Percentiles rank a stretch among this genome's conserved stretches.
phyloP scores from a whole-genome alignment of 2,329 filamentous ascomycete species.

The Dothideomycetidae sp. region DNA sequence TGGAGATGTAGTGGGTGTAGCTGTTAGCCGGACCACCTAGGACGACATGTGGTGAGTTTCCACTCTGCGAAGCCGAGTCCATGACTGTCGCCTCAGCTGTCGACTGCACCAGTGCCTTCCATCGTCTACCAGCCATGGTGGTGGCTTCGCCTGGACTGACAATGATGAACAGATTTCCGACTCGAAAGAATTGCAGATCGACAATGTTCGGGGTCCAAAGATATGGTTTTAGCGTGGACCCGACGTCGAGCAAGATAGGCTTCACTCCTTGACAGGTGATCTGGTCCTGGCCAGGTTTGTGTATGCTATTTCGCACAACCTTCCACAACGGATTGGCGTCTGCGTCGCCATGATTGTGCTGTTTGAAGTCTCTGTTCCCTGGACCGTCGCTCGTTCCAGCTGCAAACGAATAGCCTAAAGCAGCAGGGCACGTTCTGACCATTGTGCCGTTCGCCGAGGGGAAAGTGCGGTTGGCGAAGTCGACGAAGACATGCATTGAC shows the following conservation, averaged over 20 bases:
- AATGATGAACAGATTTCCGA: constrained; percentile 72
- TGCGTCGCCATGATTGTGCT: constrained; percentile 63
- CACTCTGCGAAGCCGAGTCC: constrained; percentile 34
- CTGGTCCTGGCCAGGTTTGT: constrained; percentile 56
- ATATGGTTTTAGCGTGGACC: constrained; percentile 64
- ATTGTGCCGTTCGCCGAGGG: constrained; percentile 54
- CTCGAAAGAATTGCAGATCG: constrained; percentile 71
- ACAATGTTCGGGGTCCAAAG: constrained; percentile 84
- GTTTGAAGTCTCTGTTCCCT: constrained; percentile 84
- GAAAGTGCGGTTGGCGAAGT: constrained; percentile 67
- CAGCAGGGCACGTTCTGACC: constrained; percentile 68
- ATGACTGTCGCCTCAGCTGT: constrained; percentile 29
- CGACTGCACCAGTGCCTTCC: constrained; percentile 41
- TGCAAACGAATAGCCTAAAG: constrained; percentile 82
- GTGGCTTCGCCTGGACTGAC: constrained; percentile 77
- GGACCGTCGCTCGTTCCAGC: constrained; percentile 87
- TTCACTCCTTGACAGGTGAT: constrained; percentile 65
- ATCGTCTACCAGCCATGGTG: constrained; percentile 82
- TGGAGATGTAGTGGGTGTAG: constrained; percentile 72
- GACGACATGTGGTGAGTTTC: constrained; percentile 71
- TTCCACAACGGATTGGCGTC: constrained; percentile 67
- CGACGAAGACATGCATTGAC: constrained; percentile 71
- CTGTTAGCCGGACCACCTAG: constrained; percentile 81
- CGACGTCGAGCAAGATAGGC: constrained; percentile 76
- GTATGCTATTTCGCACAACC: constrained; percentile 57